Base-by-base conservation (phyloP, 2,329 filamentous ascomycete species). In the Curvularia lunata region DNA sequence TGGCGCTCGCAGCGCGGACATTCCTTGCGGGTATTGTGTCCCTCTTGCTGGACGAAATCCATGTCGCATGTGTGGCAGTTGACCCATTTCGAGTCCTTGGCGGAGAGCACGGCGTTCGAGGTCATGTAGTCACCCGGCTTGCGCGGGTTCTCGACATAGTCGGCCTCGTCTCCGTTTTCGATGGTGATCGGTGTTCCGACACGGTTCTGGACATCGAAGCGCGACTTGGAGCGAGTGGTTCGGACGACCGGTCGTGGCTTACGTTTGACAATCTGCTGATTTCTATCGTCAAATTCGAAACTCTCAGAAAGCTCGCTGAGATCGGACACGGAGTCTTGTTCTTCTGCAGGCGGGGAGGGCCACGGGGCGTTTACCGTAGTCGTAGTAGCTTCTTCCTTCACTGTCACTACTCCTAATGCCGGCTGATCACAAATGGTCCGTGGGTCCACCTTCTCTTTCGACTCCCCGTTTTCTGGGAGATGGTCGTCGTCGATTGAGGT, bases 1-100 rank as follows among this genome's bases (percentile, higher is more conserved):
- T 99, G 95, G 0, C 95, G 86, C 79, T 99, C 95, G 76, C 95
- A 99, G 6, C 95, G 87, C 4, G 92, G 93, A 74, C 95, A 99
- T 16, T 91, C 89, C 48, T 90, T 88, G 51, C 89, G 87, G 1
- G 93, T 97, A 64, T 68, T 89, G 75, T 96, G 97, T 0, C 91
- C 92, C 63, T 98, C 90, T 40, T 87, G 84, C 75, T 98, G 94
- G 5, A 98, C 89, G 73, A 98, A 99, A 58, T 88, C 86, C 1
- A 84, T 84, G 48, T 86, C 85, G 78, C 95, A 99, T 25, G 90
- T 92, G 50, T 87, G 91, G 78, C 95, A 99, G 62, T 92, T 86
- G 43, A 96, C 91, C 94, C 93, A 98, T 55, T 85, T 71, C 82
- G 92, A 82, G 81, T 92, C 82, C 79, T 89, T 87, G 61, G 92